Evolutionary conservation across 1,284 basidiomycete genomes (phyloP), one percentile per base, ranked within the genome.

Genomic region (Cutaneotrichosporon mucoides): DNA sequence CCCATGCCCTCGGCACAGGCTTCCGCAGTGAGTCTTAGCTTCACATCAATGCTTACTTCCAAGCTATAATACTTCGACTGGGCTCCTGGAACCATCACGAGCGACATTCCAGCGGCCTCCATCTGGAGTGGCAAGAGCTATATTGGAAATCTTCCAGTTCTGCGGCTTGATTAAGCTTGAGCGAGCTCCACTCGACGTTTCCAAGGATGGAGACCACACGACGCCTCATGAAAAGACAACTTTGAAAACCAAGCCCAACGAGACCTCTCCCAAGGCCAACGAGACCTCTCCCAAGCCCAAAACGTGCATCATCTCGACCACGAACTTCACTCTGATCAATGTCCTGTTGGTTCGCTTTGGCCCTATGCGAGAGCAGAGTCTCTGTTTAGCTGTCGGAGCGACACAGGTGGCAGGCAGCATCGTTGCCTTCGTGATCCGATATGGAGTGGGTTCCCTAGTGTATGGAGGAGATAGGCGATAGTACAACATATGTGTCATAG

Each of bases 1-100:
- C 6, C 88, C 89, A 0, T 97, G 93, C 71, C 96, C 96, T 2
- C 81, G 96, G 46, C 96, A 99, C 79, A 84, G 96, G 36, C 83
- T 99, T 12, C 96, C 96, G 55, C 84, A 85, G 90, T 92, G 72
- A 64, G 82, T 76, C 34, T 33, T 5, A 6, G 48, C 6, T 6
- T 3, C 10, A 3, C 10, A n/a, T 5, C 6, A 5, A 10, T 15
- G 2, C 47, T 53, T 11, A 9, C 42, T 34, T 6, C 9, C 24
- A 63, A 92, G 91, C 64, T 88, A 89, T 71, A 86, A 94, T 69
- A 71, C 81, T 3, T 78, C 85, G 13, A 88, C 88, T 1, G 87
- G 88, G 60, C 78, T 88, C 10, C 80, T 96, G 0, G 79, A 87
- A 67, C 89, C 90, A 0, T 92, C 90, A 0, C 84, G 82, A 51